Conservation (phyloP, 1,284 basidiomycete species). For the Pseudozyma pruni region DNA sequence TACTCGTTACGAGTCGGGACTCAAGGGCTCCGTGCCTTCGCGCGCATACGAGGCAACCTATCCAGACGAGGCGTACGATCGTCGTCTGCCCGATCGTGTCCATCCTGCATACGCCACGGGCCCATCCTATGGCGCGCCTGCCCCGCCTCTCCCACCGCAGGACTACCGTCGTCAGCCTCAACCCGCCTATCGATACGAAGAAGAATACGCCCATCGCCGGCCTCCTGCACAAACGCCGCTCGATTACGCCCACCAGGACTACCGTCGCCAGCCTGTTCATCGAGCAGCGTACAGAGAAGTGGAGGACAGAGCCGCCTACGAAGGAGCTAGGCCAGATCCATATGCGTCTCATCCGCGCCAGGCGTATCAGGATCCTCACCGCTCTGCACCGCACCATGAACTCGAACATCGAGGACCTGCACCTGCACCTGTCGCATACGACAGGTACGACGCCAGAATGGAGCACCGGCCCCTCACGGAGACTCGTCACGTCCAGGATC, state of each 20-base stretch:
- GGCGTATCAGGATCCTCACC: constrained; percentile 14
- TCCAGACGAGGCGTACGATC: constrained; percentile 25
- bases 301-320: constrained; percentile 21
- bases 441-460: constrained; percentile 24
- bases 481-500: constrained; percentile 14
- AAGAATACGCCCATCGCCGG: constrained; percentile 20
- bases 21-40: constrained; percentile 26
- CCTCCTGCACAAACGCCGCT: constrained; percentile 11
- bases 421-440: constrained; percentile 14
- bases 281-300: constrained; percentile 15
- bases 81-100: constrained; percentile 25
- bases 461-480: constrained; percentile 11
- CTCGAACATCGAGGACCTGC: constrained; percentile 25
- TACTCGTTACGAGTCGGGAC: constrained; percentile 21
- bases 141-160: constrained; percentile 17
- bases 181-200: constrained; percentile 25
- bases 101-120: constrained; percentile 40
- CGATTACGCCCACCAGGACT: constrained; percentile 19
- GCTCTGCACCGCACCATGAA: constrained; percentile 13
- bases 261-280: constrained; percentile 26
- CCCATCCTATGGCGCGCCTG: constrained; percentile 25
- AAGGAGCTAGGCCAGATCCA: constrained; percentile 14
- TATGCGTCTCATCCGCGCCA: constrained; percentile 28
- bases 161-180: constrained; percentile 30
- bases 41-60: constrained; percentile 19